Conservation (phyloP, 345 rosid genomes). For the Chamaenerion angustifolium region DNA sequence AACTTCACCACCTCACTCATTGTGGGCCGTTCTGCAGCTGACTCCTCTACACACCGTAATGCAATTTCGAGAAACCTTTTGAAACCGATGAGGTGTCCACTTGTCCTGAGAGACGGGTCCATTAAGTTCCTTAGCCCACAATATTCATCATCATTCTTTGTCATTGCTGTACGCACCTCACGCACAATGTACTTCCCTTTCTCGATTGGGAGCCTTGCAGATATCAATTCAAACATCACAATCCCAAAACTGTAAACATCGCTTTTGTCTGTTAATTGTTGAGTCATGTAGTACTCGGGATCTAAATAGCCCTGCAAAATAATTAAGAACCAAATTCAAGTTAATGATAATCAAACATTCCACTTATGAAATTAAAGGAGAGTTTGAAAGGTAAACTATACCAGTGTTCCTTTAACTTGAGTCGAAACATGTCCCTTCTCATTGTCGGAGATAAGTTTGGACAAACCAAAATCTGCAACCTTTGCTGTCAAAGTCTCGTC, state of each 20-base stretch:
- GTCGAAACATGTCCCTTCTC: conserved; percentile 14
- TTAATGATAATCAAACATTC: neutral
- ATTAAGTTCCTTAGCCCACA: conserved; percentile 8
- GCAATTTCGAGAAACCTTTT: conserved; percentile 20
- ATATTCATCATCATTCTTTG: conserved; percentile 7
- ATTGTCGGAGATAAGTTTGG: conserved; percentile 11
- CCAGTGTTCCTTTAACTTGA: conserved; percentile 22
- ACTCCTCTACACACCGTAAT: conserved; percentile 15
- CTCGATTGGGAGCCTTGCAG: conserved; percentile 13
- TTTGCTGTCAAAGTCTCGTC: conserved; percentile 17
- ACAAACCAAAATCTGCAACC: conserved; percentile 22
- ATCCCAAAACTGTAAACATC: conserved; percentile 24
- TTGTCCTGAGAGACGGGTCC: conserved; percentile 8
- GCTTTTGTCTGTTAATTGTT: conserved; percentile 18
- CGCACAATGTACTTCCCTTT: conserved; percentile 15
- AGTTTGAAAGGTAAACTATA: neutral
- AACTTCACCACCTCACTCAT: conserved; percentile 25
- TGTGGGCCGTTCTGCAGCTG: conserved; percentile 16
- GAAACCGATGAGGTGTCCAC: conserved; percentile 14
- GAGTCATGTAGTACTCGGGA: conserved; percentile 21
- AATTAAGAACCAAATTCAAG: neutral
- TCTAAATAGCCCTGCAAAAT: conserved; percentile 19
- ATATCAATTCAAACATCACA: conserved; percentile 19
- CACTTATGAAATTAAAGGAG: too few relatives aligned
- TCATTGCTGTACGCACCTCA: conserved; percentile 9